Base-by-base conservation (phyloP, 768 basidiomycete genomes). In the Melanogaster broomeanus region DNA sequence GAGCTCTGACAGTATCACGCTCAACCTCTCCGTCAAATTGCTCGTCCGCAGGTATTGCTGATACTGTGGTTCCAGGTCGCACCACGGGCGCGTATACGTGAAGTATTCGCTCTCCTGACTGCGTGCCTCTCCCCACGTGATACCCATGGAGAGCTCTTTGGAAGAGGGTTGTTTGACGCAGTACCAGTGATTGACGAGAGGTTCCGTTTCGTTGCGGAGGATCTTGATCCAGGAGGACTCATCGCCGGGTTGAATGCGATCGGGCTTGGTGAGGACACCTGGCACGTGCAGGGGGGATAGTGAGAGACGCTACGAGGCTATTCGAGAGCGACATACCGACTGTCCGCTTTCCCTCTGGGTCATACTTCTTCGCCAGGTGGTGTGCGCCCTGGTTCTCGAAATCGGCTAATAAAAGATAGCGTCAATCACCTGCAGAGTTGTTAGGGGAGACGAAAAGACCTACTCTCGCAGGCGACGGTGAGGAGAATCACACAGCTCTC, bases 211-310 rank as follows among this genome's bases (percentile, higher is more conserved):
- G 50, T 82, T 80, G 12, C 75, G 68, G 40, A 86, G 78, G 52
- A 80, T 78, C 0, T 68, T 64, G 0, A 86, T 55, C 87, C 86
- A 88, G 12, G 27, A 19, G 6, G 16, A 25, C 56, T 55, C 57
- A 10, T 58, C 51, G 24, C 67, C 61, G 6, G 12, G 3, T 10
- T 52, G 53, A 44, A 64, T 85, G 10, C 82, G 78, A 55, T 87
- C 86, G 0, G 84, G 84, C 54, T 90, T 89, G 0, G 87, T 90
- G n/a, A 87, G 73, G 4, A 88, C 85, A 42, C 87, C 87, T 87
- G 22, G 18, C 9, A 9, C 3, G 12, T 30, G 2, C 12, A 10
- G 7, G 8, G 10, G 9, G n/a, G n/a, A n/a, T n/a, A n/a, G 8
- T 30, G 11, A 30, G 30, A 30, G 30, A 30, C 6, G 4, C n/a